phyloP scores from a whole-genome alignment of 2,329 filamentous ascomycete genomes.

The Colletotrichum sublineola region DNA sequence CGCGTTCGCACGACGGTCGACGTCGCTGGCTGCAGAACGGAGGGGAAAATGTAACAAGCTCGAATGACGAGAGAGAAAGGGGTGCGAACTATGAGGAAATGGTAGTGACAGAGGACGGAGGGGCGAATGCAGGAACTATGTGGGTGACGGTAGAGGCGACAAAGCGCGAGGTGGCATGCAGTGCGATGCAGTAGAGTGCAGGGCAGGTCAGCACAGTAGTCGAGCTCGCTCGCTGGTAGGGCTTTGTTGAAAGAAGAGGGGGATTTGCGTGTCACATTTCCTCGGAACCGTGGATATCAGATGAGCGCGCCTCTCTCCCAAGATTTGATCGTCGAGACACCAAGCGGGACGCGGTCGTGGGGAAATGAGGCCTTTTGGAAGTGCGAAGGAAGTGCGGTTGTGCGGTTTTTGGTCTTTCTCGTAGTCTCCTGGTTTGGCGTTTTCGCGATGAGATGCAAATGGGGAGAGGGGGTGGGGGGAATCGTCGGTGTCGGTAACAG shows the following conservation, averaged over 20 bases:
- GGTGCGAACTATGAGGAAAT: background rate
- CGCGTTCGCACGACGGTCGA: constrained; percentile 51
- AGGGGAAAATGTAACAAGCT: constrained; percentile 11
- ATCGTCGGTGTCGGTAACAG: constrained; percentile 2
- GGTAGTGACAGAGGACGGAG: background rate
- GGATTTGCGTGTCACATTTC: constrained; percentile 47
- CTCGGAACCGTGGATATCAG: constrained; percentile 45
- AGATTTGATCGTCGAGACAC: constrained; percentile 46
- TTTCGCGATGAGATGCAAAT: constrained; percentile 3
- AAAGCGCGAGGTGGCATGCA: constrained; percentile 26
- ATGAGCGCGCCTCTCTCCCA: constrained; percentile 40
- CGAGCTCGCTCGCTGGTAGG: constrained; percentile 28
- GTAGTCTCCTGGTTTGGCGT: background rate
- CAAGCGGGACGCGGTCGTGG: constrained; percentile 12
- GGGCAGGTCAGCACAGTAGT: constrained; percentile 11
- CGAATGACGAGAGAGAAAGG: constrained; percentile 7
- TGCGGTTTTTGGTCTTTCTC: background rate
- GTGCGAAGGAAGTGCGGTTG: background rate
- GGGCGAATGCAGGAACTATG: constrained; percentile 16
- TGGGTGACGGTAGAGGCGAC: constrained; percentile 11
- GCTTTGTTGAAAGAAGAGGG: constrained; percentile 36
- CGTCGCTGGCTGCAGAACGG: constrained; percentile 49
- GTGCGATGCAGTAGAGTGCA: constrained; percentile 22
- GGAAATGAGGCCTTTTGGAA: constrained; percentile 8
- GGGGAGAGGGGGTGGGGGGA: constrained; percentile 6